These are phyloP conservation scores for Euphorbia tirucalli DNA, from an alignment of 345 rosid species.

Conservation along the genomic window DNA sequence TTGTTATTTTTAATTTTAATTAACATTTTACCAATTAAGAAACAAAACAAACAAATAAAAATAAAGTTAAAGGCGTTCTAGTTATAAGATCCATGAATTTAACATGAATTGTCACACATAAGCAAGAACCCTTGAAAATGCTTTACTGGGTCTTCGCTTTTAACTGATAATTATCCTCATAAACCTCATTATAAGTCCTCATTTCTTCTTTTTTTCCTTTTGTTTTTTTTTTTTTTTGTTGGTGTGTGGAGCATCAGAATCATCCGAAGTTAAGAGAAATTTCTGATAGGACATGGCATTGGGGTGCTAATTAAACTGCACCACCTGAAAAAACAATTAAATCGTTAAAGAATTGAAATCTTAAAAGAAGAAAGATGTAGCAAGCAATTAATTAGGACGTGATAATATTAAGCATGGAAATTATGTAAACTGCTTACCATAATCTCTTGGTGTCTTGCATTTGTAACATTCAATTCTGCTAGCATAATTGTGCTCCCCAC, in stretches of 20 bases:
- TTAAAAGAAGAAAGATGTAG: too few species aligned
- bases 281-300: not conserved
- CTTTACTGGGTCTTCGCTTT: constrained; percentile 15
- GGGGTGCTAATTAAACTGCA: constrained; percentile 16
- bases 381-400: too few species aligned
- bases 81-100: constrained; percentile 14
- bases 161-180: not conserved
- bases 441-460: constrained; percentile 33
- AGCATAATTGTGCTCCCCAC: constrained; percentile 38
- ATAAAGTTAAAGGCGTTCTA: not conserved
- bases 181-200: not conserved
- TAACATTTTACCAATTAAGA: constrained; percentile 10
- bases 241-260: constrained; percentile 11
- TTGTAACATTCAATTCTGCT: constrained; percentile 39
- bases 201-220: too few species aligned
- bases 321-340: constrained; percentile 31
- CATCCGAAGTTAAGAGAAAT: not conserved
- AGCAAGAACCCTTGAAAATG: too few species aligned
- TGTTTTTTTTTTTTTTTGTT: too few species aligned
- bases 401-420: too few species aligned
- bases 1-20: not conserved
- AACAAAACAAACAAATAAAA: not conserved
- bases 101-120: constrained; percentile 21
- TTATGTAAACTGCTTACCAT: constrained; percentile 10
- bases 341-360: not conserved